Evolutionary conservation across 164 flowering plant species (phyloP).

Genomic region (Buxus sempervirens): DNA sequence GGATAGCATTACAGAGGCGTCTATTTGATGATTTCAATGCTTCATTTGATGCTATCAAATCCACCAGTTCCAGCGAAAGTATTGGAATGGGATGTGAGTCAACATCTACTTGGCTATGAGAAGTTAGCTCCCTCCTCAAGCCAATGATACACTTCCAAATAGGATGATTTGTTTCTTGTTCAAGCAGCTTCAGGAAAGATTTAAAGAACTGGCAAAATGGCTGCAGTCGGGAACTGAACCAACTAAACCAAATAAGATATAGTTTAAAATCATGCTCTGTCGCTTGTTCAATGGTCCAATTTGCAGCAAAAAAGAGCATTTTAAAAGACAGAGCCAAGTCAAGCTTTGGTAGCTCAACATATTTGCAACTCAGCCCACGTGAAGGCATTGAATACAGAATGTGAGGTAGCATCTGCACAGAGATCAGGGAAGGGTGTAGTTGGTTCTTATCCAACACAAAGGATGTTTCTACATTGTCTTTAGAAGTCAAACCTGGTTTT

Average conservation of each 20-base stretch:
- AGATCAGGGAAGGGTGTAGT: slow-evolving; percentile 13
- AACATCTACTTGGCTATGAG: slow-evolving; percentile 21
- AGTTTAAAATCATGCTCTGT: slow-evolving; percentile 53
- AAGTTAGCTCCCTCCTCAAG: slow-evolving; percentile 35
- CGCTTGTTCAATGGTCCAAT: slow-evolving; percentile 85
- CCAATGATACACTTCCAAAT: slow-evolving; percentile 53
- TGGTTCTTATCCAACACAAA: slow-evolving; percentile 22
- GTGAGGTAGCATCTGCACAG: slow-evolving; percentile 24
- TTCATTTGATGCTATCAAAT: slow-evolving; percentile 24
- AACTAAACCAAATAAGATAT: slow-evolving; percentile 57
- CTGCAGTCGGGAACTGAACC: slow-evolving; percentile 44
- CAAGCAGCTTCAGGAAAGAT: slow-evolving; percentile 32
- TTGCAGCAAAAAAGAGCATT: slow-evolving; percentile 71
- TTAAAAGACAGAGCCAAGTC: slow-evolving; percentile 31
- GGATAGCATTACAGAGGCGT: slow-evolving; percentile 48
- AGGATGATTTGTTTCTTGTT: slow-evolving; percentile 48
- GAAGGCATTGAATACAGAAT: slow-evolving; percentile 39
- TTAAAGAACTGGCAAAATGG: slow-evolving; percentile 43
- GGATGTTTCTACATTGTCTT: slow-evolving; percentile 9
- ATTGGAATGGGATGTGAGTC: slow-evolving; percentile 40
- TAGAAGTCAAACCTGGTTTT: slow-evolving; percentile 12
- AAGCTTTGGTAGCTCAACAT: slow-evolving; percentile 13
- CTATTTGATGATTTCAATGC: slow-evolving; percentile 9
- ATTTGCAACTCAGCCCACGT: not conserved
- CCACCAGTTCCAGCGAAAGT: slow-evolving; percentile 54